These are phyloP conservation scores for Bothriochloa decipiens DNA, from an alignment of 176 grass and related monocot species.

Conservation along the genomic window DNA sequence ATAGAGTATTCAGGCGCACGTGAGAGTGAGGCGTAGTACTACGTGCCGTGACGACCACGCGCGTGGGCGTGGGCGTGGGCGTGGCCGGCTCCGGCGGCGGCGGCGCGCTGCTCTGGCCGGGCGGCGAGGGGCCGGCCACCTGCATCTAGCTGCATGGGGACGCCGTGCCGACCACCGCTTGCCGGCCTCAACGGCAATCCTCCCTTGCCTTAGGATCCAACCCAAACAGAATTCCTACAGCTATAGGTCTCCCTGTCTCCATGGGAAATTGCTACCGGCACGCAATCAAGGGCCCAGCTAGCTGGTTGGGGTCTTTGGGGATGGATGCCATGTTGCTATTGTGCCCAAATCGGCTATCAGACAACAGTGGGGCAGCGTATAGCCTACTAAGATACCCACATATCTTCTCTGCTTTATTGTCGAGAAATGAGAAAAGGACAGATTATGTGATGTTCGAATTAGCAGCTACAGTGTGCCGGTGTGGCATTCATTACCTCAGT, in stretches of 20 bases:
- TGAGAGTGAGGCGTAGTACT: background rate
- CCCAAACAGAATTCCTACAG: background rate
- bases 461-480: background rate
- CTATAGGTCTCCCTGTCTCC: background rate
- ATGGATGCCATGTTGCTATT: background rate
- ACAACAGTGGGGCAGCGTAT: background rate
- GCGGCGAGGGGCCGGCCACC: constrained; percentile 9
- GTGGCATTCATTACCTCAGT: no score
- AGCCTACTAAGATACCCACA: background rate
- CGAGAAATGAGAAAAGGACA: background rate
- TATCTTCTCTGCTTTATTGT: background rate
- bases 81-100: constrained; percentile 11
- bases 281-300: no score
- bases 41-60: constrained; percentile 34
- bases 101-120: background rate
- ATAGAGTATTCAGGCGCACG: constrained; percentile 19
- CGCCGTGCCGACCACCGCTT: constrained; percentile 31
- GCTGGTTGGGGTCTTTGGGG: no score
- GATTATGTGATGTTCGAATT: background rate
- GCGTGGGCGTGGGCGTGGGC: constrained; percentile 19
- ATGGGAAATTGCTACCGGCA: background rate
- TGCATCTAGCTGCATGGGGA: background rate
- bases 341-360: background rate
- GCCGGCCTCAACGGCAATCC: background rate
- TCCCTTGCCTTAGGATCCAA: constrained; percentile 16